Base-by-base conservation (phyloP, 31 red algal genomes). In the Odonthalia washingtoniensis region DNA sequence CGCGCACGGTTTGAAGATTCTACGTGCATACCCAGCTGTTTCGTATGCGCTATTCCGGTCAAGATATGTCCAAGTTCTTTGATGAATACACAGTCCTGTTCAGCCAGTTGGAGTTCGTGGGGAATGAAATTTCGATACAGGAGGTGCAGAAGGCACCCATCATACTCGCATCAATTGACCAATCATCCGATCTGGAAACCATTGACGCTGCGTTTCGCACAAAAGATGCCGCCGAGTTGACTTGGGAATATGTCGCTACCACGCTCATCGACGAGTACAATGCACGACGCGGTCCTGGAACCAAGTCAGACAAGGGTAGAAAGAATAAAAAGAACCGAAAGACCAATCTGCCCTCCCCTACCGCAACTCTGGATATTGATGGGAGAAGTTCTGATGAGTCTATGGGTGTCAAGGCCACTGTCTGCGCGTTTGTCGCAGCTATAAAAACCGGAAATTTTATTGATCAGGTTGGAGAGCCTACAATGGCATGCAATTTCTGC, bases 31-130 rank as follows among this genome's bases (percentile, higher is more conserved):
- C 72, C 6, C 72, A 75, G 36, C 16, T 36, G 26, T 75, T 38
- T 40, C 72, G 72, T 27, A 75, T 40, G 72, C 36, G 30, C 16
- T 75, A 75, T 1, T 38, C 26, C 5, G 41, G 40, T 26, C 72
- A 75, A 75, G 72, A 75, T 75, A 75, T 75, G 72, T 36, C 72
- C 0, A 75, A 75, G 36, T 75, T 38, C 17, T 26, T 75, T 75
- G 72, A 75, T 3, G 72, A 75, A 4, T 75, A 1, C 36, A 75
- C 16, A n/a, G 40, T 17, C 26, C 72, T 1, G 3, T 75, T 38
- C 41, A 38, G 72, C 72, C 65, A 68, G 36, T 36, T 75, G 24
- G 72, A 1, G 0, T 75, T 75, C 16, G 40, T 75, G 16, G 30
- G 72, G 32, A 75, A 75, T 5, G 36, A 33, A 38, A 36, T 36